Evolutionary conservation across 129 eudicot genomes (phyloP).

Genomic region (Flaveria bidentis): DNA sequence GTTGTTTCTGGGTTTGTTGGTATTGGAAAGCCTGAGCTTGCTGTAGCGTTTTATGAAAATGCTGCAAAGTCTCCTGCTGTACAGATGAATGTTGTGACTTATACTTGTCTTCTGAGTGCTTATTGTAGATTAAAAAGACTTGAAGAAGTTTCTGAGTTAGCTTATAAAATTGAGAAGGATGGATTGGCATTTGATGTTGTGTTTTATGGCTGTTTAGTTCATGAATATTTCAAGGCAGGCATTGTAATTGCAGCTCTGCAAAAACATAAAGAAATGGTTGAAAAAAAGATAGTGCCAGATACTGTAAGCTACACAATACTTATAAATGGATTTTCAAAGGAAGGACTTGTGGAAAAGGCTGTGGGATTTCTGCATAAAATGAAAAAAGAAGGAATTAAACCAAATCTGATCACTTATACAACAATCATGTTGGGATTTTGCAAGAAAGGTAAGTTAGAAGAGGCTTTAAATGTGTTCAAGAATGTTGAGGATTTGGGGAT

Average conservation of each 20-base stretch:
- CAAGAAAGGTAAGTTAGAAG: conserved; percentile 69
- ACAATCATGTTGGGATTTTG: conserved; percentile 69
- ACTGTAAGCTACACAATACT: conserved; percentile 55
- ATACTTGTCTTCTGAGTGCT: conserved; percentile 65
- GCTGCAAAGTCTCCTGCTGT: conserved; percentile 45
- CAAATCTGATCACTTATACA: conserved; percentile 67
- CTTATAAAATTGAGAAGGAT: conserved; percentile 46
- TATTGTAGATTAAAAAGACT: conserved; percentile 51
- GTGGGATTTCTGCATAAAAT: conserved; percentile 56
- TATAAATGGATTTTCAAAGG: conserved; percentile 68
- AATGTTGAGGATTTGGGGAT: conserved; percentile 49
- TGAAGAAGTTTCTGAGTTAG: conserved; percentile 42
- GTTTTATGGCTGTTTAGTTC: conserved; percentile 61
- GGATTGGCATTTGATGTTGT: conserved; percentile 59
- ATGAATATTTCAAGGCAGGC: conserved; percentile 59
- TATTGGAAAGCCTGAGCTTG: conserved; percentile 67
- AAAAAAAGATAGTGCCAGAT: conserved; percentile 50
- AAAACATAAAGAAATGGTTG: conserved; percentile 57
- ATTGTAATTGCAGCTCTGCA: conserved; percentile 42
- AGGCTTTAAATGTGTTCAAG: conserved; percentile 55
- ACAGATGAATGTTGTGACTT: conserved; percentile 50
- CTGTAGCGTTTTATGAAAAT: conserved; percentile 64
- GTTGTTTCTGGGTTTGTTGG: conserved; percentile 67
- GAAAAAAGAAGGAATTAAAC: conserved; percentile 52
- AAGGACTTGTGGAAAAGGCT: conserved; percentile 71